Conservation (phyloP, 768 basidiomycete genomes). For the Trametes punicea region DNA sequence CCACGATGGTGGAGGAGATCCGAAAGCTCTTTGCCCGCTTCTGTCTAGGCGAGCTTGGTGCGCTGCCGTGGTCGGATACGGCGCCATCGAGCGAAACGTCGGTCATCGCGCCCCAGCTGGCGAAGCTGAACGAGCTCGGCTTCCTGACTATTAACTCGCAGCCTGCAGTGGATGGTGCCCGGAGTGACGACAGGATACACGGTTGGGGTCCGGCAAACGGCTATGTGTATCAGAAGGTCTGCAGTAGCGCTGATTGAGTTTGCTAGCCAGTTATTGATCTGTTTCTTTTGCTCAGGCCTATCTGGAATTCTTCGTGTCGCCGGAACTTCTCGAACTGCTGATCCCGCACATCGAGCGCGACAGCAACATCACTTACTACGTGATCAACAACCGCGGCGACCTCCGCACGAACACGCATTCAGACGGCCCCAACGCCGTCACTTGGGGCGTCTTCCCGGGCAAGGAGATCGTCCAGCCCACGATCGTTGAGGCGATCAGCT, state of each 20-base stretch:
- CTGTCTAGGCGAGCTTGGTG: slow-evolving; percentile 67
- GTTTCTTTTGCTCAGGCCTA: slow-evolving; percentile 70
- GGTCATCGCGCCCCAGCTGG: slow-evolving; percentile 73
- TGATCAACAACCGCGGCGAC: slow-evolving; percentile 94
- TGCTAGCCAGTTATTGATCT: not conserved
- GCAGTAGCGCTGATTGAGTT: not conserved
- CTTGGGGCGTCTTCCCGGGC: slow-evolving; percentile 97
- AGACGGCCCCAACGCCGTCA: slow-evolving; percentile 97
- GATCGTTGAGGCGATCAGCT: slow-evolving; percentile 94
- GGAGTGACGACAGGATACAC: slow-evolving; percentile 78
- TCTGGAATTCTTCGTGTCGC: slow-evolving; percentile 90
- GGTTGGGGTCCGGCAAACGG: slow-evolving; percentile 96
- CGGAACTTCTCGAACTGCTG: slow-evolving; percentile 66
- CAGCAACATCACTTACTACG: slow-evolving; percentile 90
- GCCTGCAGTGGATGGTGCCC: slow-evolving; percentile 88
- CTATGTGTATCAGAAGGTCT: slow-evolving; percentile 92
- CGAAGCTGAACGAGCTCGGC: slow-evolving; percentile 84
- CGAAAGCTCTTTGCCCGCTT: slow-evolving; percentile 76
- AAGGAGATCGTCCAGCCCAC: slow-evolving; percentile 97
- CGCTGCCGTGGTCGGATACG: slow-evolving; percentile 95
- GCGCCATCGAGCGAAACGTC: slow-evolving; percentile 81
- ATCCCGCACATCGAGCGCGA: slow-evolving; percentile 83
- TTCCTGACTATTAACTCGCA: slow-evolving; percentile 98
- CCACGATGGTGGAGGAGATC: slow-evolving; percentile 63
- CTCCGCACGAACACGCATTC: slow-evolving; percentile 92